Base-by-base conservation (phyloP, 768 basidiomycete species). In the Leccinum subgranulosum region DNA sequence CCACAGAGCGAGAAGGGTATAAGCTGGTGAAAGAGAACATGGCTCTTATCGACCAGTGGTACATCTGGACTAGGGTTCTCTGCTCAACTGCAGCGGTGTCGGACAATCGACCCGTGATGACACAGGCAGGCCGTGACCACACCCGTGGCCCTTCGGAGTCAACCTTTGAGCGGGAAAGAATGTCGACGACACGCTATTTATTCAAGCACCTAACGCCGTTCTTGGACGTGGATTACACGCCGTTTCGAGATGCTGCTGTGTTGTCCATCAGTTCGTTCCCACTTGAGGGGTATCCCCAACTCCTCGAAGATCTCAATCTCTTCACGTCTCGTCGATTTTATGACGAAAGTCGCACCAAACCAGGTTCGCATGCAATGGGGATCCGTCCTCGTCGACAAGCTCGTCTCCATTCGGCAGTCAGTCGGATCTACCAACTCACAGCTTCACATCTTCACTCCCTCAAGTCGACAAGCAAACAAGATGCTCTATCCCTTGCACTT, bases 231-330 rank as follows among this genome's bases (percentile, higher is more conserved):
- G 94, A 96, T 64, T 87, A 90, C 65, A 83, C 83, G 2, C 76
- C 83, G 10, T 94, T 95, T 71, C 85, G 92, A 53, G 90, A 94
- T 68, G 85, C 88, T 0, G 92, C 91, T 12, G 92, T 95, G 10
- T 76, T 91, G 36, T 92, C 93, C 57, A 89, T 98, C 67, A 94
- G 94, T 66, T 86, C 89, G 25, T 90, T 96, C 63, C 90, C 91
- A 6, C 78, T 84, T 11, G 80, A 76, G 61, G 85, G 84, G 1
- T 94, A 95, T 69, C 83, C 88, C 10, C 85, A 90, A 31, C 78
- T 97, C 21, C 75, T 95, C 17, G 93, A 95, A 62, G 91, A 94
- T 59, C 81, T 97, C 31, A 87, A 86, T 58, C 79, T 85, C 6
- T 83, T 96, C 50, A 84, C 90, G 2, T 84, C 87, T 33, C 84